Conservation (phyloP, 2,329 filamentous ascomycete genomes). For the Aspergillus bombycis region DNA sequence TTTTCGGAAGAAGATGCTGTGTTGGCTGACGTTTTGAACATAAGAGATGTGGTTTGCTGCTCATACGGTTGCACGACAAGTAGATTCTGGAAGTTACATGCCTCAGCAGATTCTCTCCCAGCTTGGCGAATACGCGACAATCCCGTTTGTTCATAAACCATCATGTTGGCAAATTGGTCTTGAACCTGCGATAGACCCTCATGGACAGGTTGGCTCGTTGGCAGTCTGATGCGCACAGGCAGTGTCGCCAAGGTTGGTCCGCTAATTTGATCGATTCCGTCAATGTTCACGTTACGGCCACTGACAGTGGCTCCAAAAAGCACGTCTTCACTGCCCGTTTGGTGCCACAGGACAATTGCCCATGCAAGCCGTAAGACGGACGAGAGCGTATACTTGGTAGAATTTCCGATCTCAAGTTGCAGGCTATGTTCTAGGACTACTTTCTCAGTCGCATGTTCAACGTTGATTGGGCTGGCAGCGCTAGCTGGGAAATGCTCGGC, state of each 20-base stretch:
- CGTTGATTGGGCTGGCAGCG: background rate
- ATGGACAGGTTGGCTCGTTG: background rate
- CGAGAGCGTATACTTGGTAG: background rate
- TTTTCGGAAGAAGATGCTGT: background rate
- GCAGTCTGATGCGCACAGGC: background rate
- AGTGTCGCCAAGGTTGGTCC: background rate
- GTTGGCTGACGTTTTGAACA: too few relatives aligned
- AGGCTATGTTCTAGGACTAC: background rate
- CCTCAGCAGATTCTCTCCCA: background rate
- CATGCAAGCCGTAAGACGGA: slow-evolving; percentile 30
- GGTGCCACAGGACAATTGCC: slow-evolving; percentile 38
- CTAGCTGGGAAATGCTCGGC: background rate
- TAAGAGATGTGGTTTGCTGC: too few relatives aligned
- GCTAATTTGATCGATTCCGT: background rate
- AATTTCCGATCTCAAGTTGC: background rate
- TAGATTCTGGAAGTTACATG: background rate
- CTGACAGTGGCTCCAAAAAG: slow-evolving; percentile 42
- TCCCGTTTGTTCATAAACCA: background rate
- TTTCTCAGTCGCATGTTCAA: background rate
- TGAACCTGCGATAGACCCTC: background rate
- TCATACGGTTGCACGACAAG: background rate
- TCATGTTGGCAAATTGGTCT: background rate
- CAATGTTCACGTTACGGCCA: background rate
- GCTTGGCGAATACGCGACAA: background rate
- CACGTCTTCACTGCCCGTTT: slow-evolving; percentile 41